Conservation (phyloP, 495 filamentous ascomycete species). For the Lophiotrema nucula region DNA sequence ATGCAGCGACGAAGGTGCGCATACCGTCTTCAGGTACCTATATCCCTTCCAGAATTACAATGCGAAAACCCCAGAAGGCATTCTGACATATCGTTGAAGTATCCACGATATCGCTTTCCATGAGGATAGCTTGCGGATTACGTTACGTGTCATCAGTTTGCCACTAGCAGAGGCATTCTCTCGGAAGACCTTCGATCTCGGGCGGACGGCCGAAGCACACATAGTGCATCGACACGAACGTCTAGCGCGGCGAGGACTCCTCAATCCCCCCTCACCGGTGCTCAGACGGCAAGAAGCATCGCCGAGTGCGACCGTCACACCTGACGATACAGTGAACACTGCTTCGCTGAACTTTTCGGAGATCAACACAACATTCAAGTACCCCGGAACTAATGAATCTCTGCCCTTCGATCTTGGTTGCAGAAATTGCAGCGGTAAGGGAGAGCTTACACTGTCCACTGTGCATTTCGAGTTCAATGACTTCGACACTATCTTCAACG, state of each 20-base stretch:
- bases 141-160: neutral
- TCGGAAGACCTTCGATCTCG: neutral
- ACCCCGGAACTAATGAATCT: neutral
- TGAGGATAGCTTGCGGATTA: neutral
- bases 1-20: neutral
- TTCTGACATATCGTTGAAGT: neutral
- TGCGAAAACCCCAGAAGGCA: too few relatives aligned
- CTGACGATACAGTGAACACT: neutral
- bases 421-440: constrained; percentile 1
- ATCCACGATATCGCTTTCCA: neutral
- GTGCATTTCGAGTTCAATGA: constrained; percentile 2
- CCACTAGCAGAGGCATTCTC: neutral
- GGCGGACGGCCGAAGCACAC: neutral
- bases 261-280: neutral
- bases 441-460: neutral
- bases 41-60: neutral
- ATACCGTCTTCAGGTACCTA: constrained; percentile 1
- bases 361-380: constrained; percentile 2
- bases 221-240: neutral
- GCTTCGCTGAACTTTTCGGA: neutral
- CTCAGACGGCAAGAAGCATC: neutral
- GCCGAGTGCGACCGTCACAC: neutral
- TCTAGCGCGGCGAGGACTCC: neutral
- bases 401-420: constrained; percentile 3
- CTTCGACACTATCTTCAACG: neutral